Conservation (phyloP, 352 stramenopile genomes). For the Phytophthora cajani region DNA sequence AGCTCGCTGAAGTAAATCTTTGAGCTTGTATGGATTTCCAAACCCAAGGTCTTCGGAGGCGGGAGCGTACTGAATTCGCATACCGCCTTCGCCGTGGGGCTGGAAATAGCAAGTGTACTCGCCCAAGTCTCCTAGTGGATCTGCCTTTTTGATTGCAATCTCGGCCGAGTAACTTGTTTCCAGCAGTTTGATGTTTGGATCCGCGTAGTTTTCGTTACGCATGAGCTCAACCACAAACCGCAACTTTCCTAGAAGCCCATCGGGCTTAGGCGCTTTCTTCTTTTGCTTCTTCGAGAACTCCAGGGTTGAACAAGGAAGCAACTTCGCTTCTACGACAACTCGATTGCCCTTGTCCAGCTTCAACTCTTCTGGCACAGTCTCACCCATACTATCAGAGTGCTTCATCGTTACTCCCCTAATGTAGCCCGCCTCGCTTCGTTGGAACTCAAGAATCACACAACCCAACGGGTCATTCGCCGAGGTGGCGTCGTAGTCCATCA, state of each 20-base stretch:
- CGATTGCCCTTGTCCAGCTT: constrained; percentile 47
- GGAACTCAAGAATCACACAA: constrained; percentile 60
- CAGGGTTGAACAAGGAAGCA: constrained; percentile 47
- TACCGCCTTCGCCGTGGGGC: constrained; percentile 51
- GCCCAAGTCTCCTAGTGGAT: constrained; percentile 36
- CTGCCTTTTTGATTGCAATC: constrained; percentile 41
- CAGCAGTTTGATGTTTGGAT: constrained; percentile 33
- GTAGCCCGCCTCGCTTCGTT: constrained; percentile 52
- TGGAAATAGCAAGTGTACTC: constrained; percentile 56
- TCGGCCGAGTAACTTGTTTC: constrained; percentile 63
- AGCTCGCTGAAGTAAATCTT: constrained; percentile 40
- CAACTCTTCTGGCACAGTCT: constrained; percentile 32
- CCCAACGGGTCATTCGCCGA: constrained; percentile 63
- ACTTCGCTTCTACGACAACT: constrained; percentile 58
- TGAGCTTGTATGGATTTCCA: constrained; percentile 42
- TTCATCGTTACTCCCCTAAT: constrained; percentile 62
- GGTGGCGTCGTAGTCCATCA: constrained; percentile 66
- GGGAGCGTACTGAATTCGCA: constrained; percentile 54
- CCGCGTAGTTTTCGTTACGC: constrained; percentile 69
- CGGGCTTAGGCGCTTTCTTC: constrained; percentile 44
- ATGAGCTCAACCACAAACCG: constrained; percentile 58
- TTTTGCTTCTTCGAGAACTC: constrained; percentile 25
- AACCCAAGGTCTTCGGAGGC: constrained; percentile 53
- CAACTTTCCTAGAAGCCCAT: constrained; percentile 65
- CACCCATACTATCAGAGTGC: constrained; percentile 48